Percentiles rank a stretch among this genome's conserved stretches.
Evolutionary conservation across 1,284 basidiomycete species (phyloP).

Genomic region (Moesziomyces sp.): DNA sequence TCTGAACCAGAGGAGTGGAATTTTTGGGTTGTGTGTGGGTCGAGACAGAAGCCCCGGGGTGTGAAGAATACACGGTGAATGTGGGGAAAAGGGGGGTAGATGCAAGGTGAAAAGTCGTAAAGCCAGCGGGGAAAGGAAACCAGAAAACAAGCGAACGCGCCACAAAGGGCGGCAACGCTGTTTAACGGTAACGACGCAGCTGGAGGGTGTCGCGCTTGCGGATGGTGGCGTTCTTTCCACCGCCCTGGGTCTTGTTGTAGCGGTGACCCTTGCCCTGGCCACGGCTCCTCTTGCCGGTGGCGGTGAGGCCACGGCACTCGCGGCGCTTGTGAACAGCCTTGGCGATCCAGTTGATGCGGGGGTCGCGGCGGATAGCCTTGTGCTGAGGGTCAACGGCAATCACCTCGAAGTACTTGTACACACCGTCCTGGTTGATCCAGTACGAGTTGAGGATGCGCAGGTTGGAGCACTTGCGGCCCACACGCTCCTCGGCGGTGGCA

Average conservation of each 20-base stretch:
- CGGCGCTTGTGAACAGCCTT: slow-evolving; percentile 99
- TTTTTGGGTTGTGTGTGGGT: slow-evolving; percentile 9
- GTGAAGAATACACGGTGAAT: slow-evolving; percentile 13
- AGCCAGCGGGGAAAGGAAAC: neutral
- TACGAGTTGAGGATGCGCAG: slow-evolving; percentile 92
- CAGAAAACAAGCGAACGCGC: neutral
- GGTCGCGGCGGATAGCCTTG: slow-evolving; percentile 90
- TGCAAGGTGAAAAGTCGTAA: neutral
- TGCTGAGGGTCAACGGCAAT: slow-evolving; percentile 95
- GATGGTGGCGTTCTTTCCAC: slow-evolving; percentile 86
- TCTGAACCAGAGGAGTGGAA: slow-evolving; percentile 1
- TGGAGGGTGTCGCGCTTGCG: slow-evolving; percentile 88
- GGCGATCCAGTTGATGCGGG: slow-evolving; percentile 98
- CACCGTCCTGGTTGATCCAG: slow-evolving; percentile 99
- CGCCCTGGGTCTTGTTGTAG: slow-evolving; percentile 84
- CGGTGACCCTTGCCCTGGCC: slow-evolving; percentile 86
- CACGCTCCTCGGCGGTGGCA: slow-evolving; percentile 96
- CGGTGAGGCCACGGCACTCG: slow-evolving; percentile 96
- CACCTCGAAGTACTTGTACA: slow-evolving; percentile 99
- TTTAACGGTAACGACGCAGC: slow-evolving; percentile 95
- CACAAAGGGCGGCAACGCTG: slow-evolving; percentile 19
- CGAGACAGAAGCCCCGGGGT: no score
- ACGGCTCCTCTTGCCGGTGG: slow-evolving; percentile 83
- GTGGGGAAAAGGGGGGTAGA: neutral
- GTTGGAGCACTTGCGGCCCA: slow-evolving; percentile 95